phyloP scores from a whole-genome alignment of 1,139 yeast genomes.

The Geotrichum aggregatum region DNA sequence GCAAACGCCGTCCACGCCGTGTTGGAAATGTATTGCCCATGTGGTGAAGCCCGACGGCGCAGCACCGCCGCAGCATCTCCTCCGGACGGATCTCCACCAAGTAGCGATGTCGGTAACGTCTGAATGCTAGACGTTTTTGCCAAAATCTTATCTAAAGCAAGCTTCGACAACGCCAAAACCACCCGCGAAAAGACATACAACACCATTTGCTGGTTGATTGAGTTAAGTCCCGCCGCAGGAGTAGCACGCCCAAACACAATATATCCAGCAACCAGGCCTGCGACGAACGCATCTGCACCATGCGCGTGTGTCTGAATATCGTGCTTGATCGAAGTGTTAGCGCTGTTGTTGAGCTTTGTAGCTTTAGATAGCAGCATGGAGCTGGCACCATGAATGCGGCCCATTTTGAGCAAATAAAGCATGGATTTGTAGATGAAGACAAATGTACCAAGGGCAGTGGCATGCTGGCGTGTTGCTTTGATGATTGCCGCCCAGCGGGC shows the following conservation, averaged over 20 bases:
- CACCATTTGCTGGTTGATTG: constrained; percentile 51
- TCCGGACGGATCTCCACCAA: background rate
- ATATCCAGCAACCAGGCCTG: constrained; percentile 64
- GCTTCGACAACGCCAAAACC: constrained; percentile 51
- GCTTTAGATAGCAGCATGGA: background rate
- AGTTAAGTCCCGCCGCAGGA: constrained; percentile 32
- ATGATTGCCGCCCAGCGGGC: constrained; percentile 51
- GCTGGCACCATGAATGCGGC: background rate
- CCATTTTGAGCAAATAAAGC: constrained; percentile 32
- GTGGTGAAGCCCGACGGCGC: background rate
- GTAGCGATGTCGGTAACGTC: background rate
- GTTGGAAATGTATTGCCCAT: constrained; percentile 24
- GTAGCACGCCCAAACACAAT: constrained; percentile 57
- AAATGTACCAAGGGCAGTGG: constrained; percentile 60
- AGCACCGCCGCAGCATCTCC: background rate
- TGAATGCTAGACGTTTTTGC: background rate
- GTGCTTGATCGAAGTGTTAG: constrained; percentile 26
- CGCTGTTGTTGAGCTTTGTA: background rate
- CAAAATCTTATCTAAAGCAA: constrained; percentile 27
- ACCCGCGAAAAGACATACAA: constrained; percentile 60
- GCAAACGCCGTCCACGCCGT: constrained; percentile 63
- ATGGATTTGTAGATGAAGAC: constrained; percentile 57
- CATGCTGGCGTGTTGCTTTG: constrained; percentile 62
- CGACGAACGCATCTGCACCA: constrained; percentile 48
- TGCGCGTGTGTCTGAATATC: constrained; percentile 28